Conservation (phyloP, 768 basidiomycete species). For the Tephrocybe sp. region DNA sequence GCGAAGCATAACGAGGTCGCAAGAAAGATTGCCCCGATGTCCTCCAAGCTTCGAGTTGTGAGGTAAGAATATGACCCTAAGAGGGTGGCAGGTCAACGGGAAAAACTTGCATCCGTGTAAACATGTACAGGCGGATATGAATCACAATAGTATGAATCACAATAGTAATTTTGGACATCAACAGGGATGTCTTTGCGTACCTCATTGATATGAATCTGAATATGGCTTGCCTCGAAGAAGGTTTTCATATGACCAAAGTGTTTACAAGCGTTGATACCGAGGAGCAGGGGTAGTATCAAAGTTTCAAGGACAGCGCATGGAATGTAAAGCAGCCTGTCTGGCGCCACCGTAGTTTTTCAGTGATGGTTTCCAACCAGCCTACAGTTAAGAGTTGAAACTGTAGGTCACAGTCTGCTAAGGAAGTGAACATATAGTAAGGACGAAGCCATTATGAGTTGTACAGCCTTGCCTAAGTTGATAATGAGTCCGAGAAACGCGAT, state of each 20-base stretch:
- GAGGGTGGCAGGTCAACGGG: background rate
- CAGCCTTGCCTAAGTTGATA: no score
- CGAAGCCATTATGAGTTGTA: background rate
- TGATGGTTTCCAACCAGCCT: constrained; percentile 4
- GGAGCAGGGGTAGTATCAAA: background rate
- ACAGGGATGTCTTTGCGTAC: background rate
- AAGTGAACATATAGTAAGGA: no score
- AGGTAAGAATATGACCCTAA: background rate
- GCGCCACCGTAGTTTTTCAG: background rate
- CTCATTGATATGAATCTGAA: background rate
- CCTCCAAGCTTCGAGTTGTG: background rate
- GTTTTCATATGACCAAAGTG: constrained; percentile 1
- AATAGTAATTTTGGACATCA: background rate
- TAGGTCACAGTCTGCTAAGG: background rate
- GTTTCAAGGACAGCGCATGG: background rate
- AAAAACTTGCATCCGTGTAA: background rate
- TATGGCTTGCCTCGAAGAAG: background rate
- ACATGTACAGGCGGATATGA: background rate
- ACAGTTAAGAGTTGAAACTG: background rate
- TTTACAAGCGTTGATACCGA: constrained; percentile 9
- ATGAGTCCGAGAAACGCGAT: constrained; percentile 3
- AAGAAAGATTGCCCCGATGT: no score
- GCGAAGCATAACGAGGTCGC: no score
- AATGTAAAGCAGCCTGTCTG: background rate
- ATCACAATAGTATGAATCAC: background rate